Evolutionary conservation across 1,284 basidiomycete genomes (phyloP), one percentile per base, ranked within the genome.

Genomic region (Cryptococcus sp.): DNA sequence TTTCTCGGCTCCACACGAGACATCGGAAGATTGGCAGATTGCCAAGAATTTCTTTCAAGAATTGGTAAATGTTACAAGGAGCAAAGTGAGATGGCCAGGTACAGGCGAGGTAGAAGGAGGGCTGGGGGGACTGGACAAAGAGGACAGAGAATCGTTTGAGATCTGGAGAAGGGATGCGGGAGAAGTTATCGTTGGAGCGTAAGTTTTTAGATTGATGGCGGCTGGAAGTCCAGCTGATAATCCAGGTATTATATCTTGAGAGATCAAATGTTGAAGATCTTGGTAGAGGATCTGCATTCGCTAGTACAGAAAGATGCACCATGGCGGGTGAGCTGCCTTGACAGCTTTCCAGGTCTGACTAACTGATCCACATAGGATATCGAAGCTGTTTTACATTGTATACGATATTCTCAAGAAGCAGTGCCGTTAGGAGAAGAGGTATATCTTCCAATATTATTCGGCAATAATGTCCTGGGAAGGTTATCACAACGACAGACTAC

Each of bases 131-230:
- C 11, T 92, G 84, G 89, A 79, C 81, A 86, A 85, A 82, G 88
- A 76, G 47, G 71, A 67, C 52, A 59, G 63, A 33, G 67, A 64
- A 43, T 56, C 55, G 4, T 67, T 61, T 56, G 75, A 76, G 35
- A 58, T 62, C 0, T 94, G 92, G 78, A 83, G 91, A 64, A 79
- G 90, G 60, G 90, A 94, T 64, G 86, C 91, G 6, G 91, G 90
- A 0, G 91, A 95, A 74, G 90, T 90, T 1, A 81, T 95, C 33
- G 88, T 94, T 58, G 90, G 92, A 66, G 89, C 90, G 85, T 91
- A 72, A 62, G 88, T 23, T 23, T 23, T 23, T 23, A 23, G 23
- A 23, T 23, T 79, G 30, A 13, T 11, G n/a, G 33, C 14, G 32
- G n/a, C 23, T 13, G 5, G 34, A 3, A 15, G 5, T n/a, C 14